Conservation (phyloP, 225 moss, liverwort and hornwort genomes). For the Marchantia paleacea region DNA sequence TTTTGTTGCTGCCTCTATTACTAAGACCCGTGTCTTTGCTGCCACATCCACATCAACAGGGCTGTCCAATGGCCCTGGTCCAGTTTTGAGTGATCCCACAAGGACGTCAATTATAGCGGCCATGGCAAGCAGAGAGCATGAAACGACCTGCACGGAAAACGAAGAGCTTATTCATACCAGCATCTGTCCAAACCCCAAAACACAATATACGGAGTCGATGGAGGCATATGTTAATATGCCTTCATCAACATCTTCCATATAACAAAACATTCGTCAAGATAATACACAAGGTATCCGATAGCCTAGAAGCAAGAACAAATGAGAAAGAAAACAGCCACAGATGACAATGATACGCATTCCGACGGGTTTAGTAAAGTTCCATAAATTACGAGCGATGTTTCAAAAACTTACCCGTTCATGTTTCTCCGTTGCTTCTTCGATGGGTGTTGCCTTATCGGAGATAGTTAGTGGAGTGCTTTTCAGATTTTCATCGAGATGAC, state of each 20-base stretch:
- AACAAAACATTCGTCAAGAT: neutral
- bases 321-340: no score
- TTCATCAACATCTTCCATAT: neutral
- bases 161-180: neutral
- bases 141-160: slow-evolving; percentile 68
- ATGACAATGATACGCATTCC: neutral
- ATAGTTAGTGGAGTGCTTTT: slow-evolving; percentile 69
- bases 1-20: slow-evolving; percentile 61
- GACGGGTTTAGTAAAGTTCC: neutral
- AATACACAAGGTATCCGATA: neutral
- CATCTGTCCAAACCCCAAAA: neutral
- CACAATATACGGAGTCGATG: neutral
- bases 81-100: slow-evolving; percentile 60
- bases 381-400: neutral
- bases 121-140: slow-evolving; percentile 87
- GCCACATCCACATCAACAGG: slow-evolving; percentile 37
- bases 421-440: slow-evolving; percentile 87
- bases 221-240: neutral
- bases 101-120: slow-evolving; percentile 93
- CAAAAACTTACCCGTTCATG: slow-evolving; percentile 69
- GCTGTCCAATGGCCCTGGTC: slow-evolving; percentile 42
- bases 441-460: slow-evolving; percentile 66
- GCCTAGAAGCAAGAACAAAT: no score
- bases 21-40: slow-evolving; percentile 38
- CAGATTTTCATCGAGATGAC: slow-evolving; percentile 75